Percentiles rank a stretch among this genome's conserved stretches.
phyloP scores from a whole-genome alignment of 1,284 basidiomycete genomes.

The Cutaneotrichosporon cavernicola region DNA sequence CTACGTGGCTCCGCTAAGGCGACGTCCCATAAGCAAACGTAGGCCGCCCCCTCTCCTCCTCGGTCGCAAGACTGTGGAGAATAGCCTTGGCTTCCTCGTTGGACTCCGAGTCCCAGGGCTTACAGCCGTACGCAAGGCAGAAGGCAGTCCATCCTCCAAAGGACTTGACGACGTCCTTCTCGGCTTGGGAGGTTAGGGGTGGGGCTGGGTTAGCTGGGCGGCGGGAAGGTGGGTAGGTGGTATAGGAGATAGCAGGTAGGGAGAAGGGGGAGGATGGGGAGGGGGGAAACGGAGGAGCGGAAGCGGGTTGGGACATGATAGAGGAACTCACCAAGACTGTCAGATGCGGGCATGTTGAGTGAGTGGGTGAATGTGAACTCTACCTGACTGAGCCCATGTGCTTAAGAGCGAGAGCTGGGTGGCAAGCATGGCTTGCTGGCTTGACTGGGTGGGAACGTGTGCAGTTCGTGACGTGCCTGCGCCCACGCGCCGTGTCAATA shows the following conservation, averaged over 20 bases:
- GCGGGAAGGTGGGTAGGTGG: neutral
- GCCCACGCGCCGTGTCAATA: neutral
- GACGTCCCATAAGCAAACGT: constrained; percentile 1
- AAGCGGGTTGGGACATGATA: neutral
- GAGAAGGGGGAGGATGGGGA: neutral
- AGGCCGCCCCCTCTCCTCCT: neutral
- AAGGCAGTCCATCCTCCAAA: constrained; percentile 32
- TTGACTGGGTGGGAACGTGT: neutral
- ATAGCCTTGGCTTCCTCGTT: constrained; percentile 22
- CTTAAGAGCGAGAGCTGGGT: neutral
- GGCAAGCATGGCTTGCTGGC: neutral
- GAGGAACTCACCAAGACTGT: neutral
- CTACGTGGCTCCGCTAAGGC: neutral
- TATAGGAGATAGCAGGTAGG: neutral
- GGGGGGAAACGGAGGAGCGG: too few relatives aligned
- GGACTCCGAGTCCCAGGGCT: constrained; percentile 26
- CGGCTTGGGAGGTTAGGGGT: constrained; percentile 6
- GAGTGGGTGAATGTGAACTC: neutral
- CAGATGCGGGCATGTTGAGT: constrained; percentile 3
- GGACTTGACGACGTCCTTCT: constrained; percentile 23
- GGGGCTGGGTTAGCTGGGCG: constrained; percentile 13
- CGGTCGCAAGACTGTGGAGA: constrained; percentile 8
- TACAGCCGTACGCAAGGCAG: constrained; percentile 26
- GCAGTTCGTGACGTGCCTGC: too few relatives aligned
- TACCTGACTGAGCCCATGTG: neutral